Evolutionary conservation across 2,329 filamentous ascomycete genomes (phyloP), one percentile per base, ranked within the genome.

Genomic region (Nothophoma quercina): DNA sequence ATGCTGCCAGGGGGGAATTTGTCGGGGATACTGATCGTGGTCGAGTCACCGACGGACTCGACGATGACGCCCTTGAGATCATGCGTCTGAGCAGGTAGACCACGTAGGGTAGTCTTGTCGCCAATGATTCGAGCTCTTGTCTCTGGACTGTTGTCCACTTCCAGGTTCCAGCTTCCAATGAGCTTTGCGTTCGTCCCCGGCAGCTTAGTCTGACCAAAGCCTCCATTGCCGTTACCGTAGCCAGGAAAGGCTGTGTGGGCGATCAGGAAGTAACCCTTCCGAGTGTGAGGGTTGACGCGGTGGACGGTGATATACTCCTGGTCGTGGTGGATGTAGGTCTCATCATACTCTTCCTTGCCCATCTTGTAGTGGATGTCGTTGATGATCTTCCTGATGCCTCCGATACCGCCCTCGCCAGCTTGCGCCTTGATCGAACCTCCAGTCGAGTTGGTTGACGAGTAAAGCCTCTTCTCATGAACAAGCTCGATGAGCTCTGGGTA

Each of bases 261-360:
- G 63, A 99, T 93, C 38, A 98, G 79, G 75, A 98, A 97, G 74
- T 96, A 93, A 0, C 95, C 95, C 72, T 95, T 96, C 52, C 95
- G 85, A 1, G 91, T 96, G 69, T 90, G 87, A 0, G 93, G 95
- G 69, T 99, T 93, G 2, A 98, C 91, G 56, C 96, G 84, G 73
- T 99, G 95, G 6, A 99, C 91, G 0, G 95, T 99, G 67, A 99
- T 89, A 70, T 96, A 97, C 73, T 99, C 90, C 49, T 91, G 89
- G 59, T 98, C 93, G 71, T 99, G 95, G 69, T 99, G 93, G 45
- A 99, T 91, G 68, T 97, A 93, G 7, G 92, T 96, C 75, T 99
- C 95, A 49, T 93, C 88, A 69, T 96, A 99, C 16, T 89, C 90
- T 59, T 98, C 91, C 69, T 92, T 90, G 58, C 95, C 95, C 95